A percentile compares a stretch with the other conserved stretches of the same genome.
phyloP scores from a whole-genome alignment of 225 moss, liverwort and hornwort genomes.

The Antitrichia curtipendula region DNA sequence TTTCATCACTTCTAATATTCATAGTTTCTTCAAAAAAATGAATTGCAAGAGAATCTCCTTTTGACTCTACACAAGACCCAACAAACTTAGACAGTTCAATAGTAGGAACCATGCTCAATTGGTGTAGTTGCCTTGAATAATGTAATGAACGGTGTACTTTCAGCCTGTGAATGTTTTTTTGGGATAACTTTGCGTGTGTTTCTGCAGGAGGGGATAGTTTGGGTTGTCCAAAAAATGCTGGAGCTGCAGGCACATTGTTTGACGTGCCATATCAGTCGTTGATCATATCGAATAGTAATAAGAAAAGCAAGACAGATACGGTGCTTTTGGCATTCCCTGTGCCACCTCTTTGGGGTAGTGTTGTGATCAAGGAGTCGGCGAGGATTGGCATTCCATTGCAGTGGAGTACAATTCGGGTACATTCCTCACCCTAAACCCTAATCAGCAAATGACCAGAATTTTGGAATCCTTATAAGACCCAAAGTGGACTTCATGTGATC shows the following conservation, averaged over 20 bases:
- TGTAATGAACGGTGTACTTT: no score
- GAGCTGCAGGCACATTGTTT: constrained; percentile 76
- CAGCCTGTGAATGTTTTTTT: background rate
- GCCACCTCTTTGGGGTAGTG: constrained; percentile 57
- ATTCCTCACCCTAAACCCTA: background rate
- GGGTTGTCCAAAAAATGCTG: constrained; percentile 67
- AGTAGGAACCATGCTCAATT: background rate
- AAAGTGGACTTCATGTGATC: background rate
- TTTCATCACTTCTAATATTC: background rate
- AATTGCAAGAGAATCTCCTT: background rate
- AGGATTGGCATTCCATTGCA: constrained; percentile 65
- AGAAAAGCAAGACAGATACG: constrained; percentile 68
- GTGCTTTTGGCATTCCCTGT: constrained; percentile 64
- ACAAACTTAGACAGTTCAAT: no score
- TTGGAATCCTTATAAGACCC: background rate
- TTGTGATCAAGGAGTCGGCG: constrained; percentile 54
- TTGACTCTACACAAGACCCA: background rate
- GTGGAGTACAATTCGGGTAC: constrained; percentile 91
- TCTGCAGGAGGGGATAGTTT: constrained; percentile 72
- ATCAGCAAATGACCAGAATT: background rate
- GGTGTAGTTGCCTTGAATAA: no score
- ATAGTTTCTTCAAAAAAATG: background rate
- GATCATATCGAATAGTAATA: constrained; percentile 48
- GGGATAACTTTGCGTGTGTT: background rate
- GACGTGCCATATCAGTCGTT: constrained; percentile 43